Base-by-base conservation (phyloP, 495 filamentous ascomycete genomes). In the Aspergillus diversus region DNA sequence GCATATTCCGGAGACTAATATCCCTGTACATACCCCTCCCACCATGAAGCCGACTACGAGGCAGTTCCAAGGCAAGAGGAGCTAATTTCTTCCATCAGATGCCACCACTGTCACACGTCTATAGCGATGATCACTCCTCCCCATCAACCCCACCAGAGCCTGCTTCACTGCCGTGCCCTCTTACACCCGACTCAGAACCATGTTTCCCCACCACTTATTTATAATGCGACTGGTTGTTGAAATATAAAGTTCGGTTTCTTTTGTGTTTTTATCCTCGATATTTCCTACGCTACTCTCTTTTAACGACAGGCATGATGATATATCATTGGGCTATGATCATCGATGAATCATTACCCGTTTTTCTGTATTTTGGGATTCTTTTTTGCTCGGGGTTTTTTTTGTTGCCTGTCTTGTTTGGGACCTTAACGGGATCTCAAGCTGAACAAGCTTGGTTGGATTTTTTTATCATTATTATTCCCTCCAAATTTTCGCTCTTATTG, bases 71-170 rank as follows among this genome's bases (percentile, higher is more conserved):
- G 67, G 67, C 72, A 72, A 74, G 68, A 55, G 61, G 65, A 51
- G 66, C 66, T 66, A 70, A 67, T 65, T 67, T 47, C 63, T 68
- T 66, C 63, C 59, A 59, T 68, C 83, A 96, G 92, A 94, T 93
- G 78, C 92, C 92, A 77, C 86, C 92, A 70, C 85, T 96, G 69
- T 91, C 90, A 69, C 90, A 93, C 68, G 88, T 88, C 68, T 90
- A 92, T 65, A 88, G 89, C 16, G 91, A 90, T 75, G 90, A 93
- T 65, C 87, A 88, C 69, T 93, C 91, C 42, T 72, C 73, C 32
- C 71, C 72, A 35, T 78, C 76, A 11, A 75, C 75, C 0, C 75
- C 78, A 12, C 71, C 75, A 34, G 75, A 76, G 53, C 68, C 71
- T 6, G 70, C 73, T 21, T 70, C 69, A 50, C 69, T 78, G 61